Percentiles rank a stretch among this genome's conserved stretches.
phyloP scores from a whole-genome alignment of 164 flowering plant genomes.

The Liquidambar formosana region DNA sequence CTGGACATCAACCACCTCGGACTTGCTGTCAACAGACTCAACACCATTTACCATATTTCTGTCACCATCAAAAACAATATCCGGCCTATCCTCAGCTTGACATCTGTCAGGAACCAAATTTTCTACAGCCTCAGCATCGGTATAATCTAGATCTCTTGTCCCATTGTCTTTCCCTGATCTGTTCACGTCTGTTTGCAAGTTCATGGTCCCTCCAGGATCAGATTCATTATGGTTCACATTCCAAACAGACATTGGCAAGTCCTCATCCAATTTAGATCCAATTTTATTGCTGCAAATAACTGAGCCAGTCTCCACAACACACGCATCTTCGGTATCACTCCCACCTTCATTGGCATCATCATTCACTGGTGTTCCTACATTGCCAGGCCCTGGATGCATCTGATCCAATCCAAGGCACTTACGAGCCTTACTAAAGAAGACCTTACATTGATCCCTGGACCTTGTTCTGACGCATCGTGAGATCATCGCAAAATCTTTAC shows the following conservation, averaged over 20 bases:
- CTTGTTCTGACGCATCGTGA: slow-evolving; percentile 67
- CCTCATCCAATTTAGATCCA: slow-evolving; percentile 48
- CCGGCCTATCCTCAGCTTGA: slow-evolving; percentile 14
- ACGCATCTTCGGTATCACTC: slow-evolving; percentile 71
- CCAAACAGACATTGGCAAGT: slow-evolving; percentile 27
- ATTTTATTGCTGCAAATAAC: slow-evolving; percentile 47
- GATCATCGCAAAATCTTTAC: slow-evolving; percentile 78
- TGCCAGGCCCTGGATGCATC: slow-evolving; percentile 36
- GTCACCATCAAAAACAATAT: slow-evolving; percentile 18
- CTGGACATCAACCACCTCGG: slow-evolving; percentile 1
- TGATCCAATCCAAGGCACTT: slow-evolving; percentile 82
- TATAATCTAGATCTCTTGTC: slow-evolving; percentile 19
- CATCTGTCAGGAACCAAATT: slow-evolving; percentile 12
- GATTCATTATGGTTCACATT: slow-evolving; percentile 25
- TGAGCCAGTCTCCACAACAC: slow-evolving; percentile 57
- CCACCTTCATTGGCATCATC: slow-evolving; percentile 68
- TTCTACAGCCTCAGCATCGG: slow-evolving; percentile 18
- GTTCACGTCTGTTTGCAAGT: slow-evolving; percentile 31
- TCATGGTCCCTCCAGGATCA: slow-evolving; percentile 20
- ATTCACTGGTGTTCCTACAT: slow-evolving; percentile 37
- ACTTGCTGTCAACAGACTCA: slow-evolving; percentile 6
- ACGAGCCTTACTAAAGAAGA: slow-evolving; percentile 87
- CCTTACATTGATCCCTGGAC: slow-evolving; percentile 79
- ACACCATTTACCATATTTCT: too few relatives aligned
- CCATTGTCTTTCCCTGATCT: slow-evolving; percentile 19